Conservation (phyloP, 2,329 filamentous ascomycete species). For the Colletotrichum magnum region DNA sequence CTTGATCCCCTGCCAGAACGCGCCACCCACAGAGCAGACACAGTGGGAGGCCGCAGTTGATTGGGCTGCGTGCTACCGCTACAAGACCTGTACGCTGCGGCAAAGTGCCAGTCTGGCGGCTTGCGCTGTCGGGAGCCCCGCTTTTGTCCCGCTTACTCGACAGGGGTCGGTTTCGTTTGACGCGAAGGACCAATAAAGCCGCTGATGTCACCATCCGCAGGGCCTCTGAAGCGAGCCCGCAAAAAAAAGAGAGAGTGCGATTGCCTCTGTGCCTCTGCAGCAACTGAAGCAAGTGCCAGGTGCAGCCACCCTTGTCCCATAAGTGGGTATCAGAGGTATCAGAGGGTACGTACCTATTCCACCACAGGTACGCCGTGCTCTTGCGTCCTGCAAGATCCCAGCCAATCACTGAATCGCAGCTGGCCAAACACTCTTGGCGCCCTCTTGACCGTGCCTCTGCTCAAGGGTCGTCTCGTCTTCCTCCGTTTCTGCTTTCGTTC, state of each 20-base stretch:
- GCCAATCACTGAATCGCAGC: conserved; percentile 37
- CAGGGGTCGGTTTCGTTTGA: conserved; percentile 42
- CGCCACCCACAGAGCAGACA: not conserved
- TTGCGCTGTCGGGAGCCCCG: conserved; percentile 25
- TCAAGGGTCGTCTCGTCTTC: conserved; percentile 13
- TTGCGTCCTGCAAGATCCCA: conserved; percentile 13
- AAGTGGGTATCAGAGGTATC: too few species aligned
- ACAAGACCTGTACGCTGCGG: not conserved
- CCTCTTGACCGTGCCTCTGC: conserved; percentile 15
- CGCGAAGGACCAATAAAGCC: conserved; percentile 49
- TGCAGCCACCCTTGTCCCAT: conserved; percentile 22
- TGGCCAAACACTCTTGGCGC: conserved; percentile 30
- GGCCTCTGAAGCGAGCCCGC: conserved; percentile 16
- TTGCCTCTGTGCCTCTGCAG: conserved; percentile 27
- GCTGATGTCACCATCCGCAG: conserved; percentile 51
- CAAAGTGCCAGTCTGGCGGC: conserved; percentile 16
- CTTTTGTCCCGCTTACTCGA: conserved; percentile 21
- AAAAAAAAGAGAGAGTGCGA: not conserved
- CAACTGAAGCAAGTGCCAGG: conserved; percentile 32
- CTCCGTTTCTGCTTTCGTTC: not conserved
- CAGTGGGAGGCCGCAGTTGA: conserved; percentile 10
- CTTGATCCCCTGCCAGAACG: conserved; percentile 1
- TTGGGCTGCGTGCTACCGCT: conserved; percentile 20
- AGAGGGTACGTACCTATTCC: too few species aligned
- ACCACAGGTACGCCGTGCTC: too few species aligned